Base-by-base conservation (phyloP, 2,329 filamentous ascomycete species). In the Penicillium sp. region DNA sequence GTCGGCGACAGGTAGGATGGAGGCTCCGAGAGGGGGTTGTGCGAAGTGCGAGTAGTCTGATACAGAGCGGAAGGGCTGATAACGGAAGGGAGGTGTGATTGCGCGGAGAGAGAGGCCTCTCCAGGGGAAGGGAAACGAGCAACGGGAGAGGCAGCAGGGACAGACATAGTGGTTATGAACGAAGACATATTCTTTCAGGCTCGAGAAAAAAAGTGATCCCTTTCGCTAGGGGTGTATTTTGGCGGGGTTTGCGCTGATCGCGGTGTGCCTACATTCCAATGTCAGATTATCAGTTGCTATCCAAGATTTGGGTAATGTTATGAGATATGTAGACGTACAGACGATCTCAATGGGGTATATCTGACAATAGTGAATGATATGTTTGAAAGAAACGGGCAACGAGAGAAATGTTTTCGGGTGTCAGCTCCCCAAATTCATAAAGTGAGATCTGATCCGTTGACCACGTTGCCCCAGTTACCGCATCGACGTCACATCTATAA, bases 161-260 rank as follows among this genome's bases (percentile, higher is more conserved):
- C 87, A 78, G 80, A 90, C 88, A 90, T 89, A 73, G 89, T 91
- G 65, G 87, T 90, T 71, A 91, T 88, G 78, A 91, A 89, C 64
- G 88, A 88, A 71, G 87, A 84, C 88, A 90, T 91, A 30, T 57
- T 51, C 47, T 48, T 28, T 59, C 33, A 50, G 48, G 16, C 42
- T 43, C 14, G 22, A 40, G 4, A 19, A 28, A 49, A 22, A 31
- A 14, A 42, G 37, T 19, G 41, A 36, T 43, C 37, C 55, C 46
- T 51, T 37, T 58, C 49, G 57, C 51, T 56, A 59, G 45, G 53
- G 54, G 50, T 41, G 44, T 61, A 54, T 62, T 59, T 57, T 35
- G 62, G 62, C 51, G 59, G 56, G 59, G 53, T 44, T 50, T 44
- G 55, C 52, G 60, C 58, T 60, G 63, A 67, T 65, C 61, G 60